Evolutionary conservation across 495 filamentous ascomycete species (phyloP).

Genomic region (Podospora bellae-mahoneyi): DNA sequence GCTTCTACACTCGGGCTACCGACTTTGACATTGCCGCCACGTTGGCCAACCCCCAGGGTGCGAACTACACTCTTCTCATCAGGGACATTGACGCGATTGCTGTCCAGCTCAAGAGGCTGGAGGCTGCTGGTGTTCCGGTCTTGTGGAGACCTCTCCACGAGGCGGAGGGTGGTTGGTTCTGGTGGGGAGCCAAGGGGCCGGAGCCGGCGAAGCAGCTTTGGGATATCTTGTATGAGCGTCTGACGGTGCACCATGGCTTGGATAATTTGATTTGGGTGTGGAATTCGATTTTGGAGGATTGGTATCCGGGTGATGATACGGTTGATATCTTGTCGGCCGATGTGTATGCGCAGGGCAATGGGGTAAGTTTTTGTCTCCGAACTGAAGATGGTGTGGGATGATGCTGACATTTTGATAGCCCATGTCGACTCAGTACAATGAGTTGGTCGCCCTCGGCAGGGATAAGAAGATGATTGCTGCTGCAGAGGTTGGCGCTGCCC

Average conservation of each 20-base stretch:
- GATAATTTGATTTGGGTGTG: conserved; percentile 51
- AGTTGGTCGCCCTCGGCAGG: conserved; percentile 38
- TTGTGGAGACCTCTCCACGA: conserved; percentile 49
- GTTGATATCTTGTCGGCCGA: conserved; percentile 43
- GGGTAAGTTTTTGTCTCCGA: conserved; percentile 23
- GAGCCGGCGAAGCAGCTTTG: conserved; percentile 44
- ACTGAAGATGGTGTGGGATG: neutral
- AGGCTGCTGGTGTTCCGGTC: conserved; percentile 40
- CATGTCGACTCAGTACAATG: conserved; percentile 43
- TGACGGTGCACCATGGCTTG: conserved; percentile 40
- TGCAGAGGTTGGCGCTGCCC: conserved; percentile 45
- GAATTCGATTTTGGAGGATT: conserved; percentile 44
- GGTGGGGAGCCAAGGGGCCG: conserved; percentile 51
- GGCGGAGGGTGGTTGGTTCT: conserved; percentile 51
- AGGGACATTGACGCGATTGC: conserved; percentile 51
- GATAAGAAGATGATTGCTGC: conserved; percentile 49
- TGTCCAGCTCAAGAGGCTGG: conserved; percentile 41
- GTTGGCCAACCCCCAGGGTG: conserved; percentile 33
- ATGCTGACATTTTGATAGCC: conserved; percentile 24
- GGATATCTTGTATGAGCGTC: conserved; percentile 39
- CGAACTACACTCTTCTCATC: conserved; percentile 47
- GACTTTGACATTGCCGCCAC: conserved; percentile 44
- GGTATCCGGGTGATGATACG: conserved; percentile 46
- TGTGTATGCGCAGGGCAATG: conserved; percentile 38
- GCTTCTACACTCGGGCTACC: conserved; percentile 47